phyloP scores from a whole-genome alignment of 1,284 basidiomycete genomes.

The Irpex sp. region DNA sequence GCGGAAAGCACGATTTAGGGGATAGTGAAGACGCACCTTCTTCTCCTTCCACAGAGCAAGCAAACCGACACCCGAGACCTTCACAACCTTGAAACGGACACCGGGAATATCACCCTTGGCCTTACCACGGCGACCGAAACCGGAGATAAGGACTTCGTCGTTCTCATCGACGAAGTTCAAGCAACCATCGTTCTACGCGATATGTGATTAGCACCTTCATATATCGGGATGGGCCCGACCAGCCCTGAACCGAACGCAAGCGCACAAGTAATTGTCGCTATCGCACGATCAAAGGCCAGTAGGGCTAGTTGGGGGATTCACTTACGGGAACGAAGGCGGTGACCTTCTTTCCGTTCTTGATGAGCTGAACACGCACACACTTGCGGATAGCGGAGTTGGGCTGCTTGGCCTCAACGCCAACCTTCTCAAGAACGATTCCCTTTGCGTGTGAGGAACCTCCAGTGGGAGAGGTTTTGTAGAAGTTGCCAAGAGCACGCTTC shows the following conservation, averaged over 20 bases:
- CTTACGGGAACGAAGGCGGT: conserved; percentile 77
- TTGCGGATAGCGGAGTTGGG: conserved; percentile 99
- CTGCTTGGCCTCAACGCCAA: conserved; percentile 92
- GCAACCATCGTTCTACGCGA: conserved; percentile 91
- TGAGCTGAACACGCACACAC: conserved; percentile 99
- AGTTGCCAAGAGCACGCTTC: conserved; percentile 99
- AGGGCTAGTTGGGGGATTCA: conserved; percentile 7
- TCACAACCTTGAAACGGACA: conserved; percentile 99
- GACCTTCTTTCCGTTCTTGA: conserved; percentile 99
- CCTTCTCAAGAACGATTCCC: conserved; percentile 99
- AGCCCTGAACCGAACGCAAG: background rate
- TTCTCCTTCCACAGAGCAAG: conserved; percentile 98
- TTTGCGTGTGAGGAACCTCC: conserved; percentile 99
- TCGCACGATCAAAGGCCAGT: conserved; percentile 4
- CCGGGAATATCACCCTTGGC: conserved; percentile 97
- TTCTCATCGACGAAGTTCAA: conserved; percentile 99
- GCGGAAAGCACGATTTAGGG: background rate
- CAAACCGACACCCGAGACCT: conserved; percentile 98
- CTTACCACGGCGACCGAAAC: conserved; percentile 99
- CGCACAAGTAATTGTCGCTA: background rate
- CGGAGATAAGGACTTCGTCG: conserved; percentile 99
- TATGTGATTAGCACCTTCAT: conserved; percentile 3
- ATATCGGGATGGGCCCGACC: background rate
- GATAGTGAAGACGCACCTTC: conserved; percentile 60
- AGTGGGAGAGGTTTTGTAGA: conserved; percentile 99